Base-by-base conservation (phyloP, 2,329 filamentous ascomycete genomes). In the Pseudopyricularia cyperi region DNA sequence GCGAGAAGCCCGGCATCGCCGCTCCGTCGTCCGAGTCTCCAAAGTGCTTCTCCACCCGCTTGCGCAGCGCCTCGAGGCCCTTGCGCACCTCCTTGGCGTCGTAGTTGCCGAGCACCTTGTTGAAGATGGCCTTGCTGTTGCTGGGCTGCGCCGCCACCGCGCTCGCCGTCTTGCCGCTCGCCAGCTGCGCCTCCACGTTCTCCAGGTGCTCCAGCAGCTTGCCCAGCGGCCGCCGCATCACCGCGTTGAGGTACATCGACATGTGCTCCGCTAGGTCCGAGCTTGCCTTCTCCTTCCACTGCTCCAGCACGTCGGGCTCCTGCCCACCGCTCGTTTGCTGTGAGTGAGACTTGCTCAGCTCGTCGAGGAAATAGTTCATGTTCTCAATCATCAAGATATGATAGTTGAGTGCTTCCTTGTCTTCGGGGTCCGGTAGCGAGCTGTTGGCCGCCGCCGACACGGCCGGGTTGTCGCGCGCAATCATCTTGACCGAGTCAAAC, bases 351-450 rank as follows among this genome's bases (percentile, higher is more conserved):
- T 95, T 75, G 58, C 95, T 88, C 8, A 95, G 85, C 66, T 96
- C 90, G 64, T 97, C 90, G 11, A 93, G 74, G 68, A 95, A 97
- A 67, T 95, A 89, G 63, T 96, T 94, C 89, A 96, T 96, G 66
- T 98, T 98, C 67, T 98, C 91, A 59, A 98, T 97, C 52, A 97
- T 76, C 33, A 97, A 76, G 61, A 98, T 95, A 67, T 97, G 90
- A 69, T 95, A 95, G 69, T 97, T 97, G 55, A 98, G 78, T 5
- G 89, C 88, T 66, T 96, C 90, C 69, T 98, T 97, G 64, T 97
- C 93, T 65, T 97, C 93, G 1, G 77, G 76, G 58, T 81, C 77
- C 37, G 32, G 53, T 51, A 32, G 60, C 49, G 47, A 39, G 49
- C 49, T 51, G 28, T 33, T 53, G 66, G 6, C 65, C 67, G 24